Conservation (phyloP, 1,284 basidiomycete genomes). For the Pseudomicrostroma phylloplanum region DNA sequence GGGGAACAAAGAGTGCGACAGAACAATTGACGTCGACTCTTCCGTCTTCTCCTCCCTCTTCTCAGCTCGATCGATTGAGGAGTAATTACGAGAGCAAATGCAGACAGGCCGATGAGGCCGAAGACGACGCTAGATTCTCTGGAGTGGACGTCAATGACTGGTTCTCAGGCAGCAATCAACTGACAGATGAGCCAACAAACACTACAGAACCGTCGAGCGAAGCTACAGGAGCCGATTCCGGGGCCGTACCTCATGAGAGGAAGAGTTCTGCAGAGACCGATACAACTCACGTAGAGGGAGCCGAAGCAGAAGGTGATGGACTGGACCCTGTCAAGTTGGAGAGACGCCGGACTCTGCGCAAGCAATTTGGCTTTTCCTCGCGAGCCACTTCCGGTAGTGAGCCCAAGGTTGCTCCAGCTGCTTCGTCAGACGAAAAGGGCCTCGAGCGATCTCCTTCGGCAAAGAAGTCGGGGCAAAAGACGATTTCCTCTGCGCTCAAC, state of each 20-base stretch:
- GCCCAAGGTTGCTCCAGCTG: constrained; percentile 7
- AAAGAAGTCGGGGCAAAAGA: background rate
- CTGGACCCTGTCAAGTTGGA: constrained; percentile 34
- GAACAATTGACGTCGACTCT: background rate
- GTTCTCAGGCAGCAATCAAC: background rate
- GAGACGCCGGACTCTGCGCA: constrained; percentile 43
- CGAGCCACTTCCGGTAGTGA: constrained; percentile 20
- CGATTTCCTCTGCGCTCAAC: constrained; percentile 22
- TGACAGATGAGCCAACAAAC: background rate
- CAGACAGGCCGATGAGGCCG: constrained; percentile 44
- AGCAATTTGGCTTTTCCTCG: constrained; percentile 44
- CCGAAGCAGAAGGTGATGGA: constrained; percentile 8
- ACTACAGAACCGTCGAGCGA: background rate
- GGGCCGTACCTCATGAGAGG: background rate
- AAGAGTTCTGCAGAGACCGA: background rate
- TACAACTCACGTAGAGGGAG: background rate
- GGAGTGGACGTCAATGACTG: constrained; percentile 2
- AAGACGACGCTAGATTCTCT: constrained; percentile 47
- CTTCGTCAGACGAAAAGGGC: constrained; percentile 20
- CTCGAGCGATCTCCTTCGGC: constrained; percentile 11
- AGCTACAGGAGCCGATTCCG: background rate
- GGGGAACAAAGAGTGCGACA: background rate
- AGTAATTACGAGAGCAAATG: constrained; percentile 44
- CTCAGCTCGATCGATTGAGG: constrained; percentile 31
- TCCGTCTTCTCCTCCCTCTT: background rate